Percentiles rank a stretch among this genome's conserved stretches.
These are phyloP conservation scores for Porcisia hertigi DNA, from an alignment of 208 protist genomes.

Conservation along the genomic window DNA sequence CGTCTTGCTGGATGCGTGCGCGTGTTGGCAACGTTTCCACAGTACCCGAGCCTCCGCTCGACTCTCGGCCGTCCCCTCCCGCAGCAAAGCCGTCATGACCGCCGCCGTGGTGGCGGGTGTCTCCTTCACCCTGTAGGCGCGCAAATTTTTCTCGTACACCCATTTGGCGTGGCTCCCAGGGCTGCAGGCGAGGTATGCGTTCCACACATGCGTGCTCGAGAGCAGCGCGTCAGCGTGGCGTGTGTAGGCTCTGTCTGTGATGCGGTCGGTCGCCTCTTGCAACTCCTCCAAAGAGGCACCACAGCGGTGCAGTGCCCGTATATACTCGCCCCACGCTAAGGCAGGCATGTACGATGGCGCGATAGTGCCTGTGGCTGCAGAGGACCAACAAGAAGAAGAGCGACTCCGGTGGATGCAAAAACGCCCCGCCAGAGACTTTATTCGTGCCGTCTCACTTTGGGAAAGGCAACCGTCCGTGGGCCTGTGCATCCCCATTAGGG, in stretches of 20 bases:
- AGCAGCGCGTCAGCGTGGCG: constrained; percentile 47
- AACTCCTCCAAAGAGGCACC: constrained; percentile 47
- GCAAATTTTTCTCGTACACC: constrained; percentile 51
- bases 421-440: constrained; percentile 1
- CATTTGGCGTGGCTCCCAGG: constrained; percentile 51
- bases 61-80: constrained; percentile 8
- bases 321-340: constrained; percentile 67
- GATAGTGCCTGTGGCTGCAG: constrained; percentile 1
- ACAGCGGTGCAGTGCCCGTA: constrained; percentile 54
- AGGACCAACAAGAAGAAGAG: background rate
- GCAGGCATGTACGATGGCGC: constrained; percentile 51
- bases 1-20: constrained; percentile 8
- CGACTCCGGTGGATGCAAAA: constrained; percentile 11
- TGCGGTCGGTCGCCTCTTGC: constrained; percentile 49
- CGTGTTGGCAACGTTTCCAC: constrained; percentile 34
- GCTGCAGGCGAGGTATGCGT: constrained; percentile 60
- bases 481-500: constrained; percentile 4
- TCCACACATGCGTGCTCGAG: constrained; percentile 62
- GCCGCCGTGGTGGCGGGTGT: constrained; percentile 52
- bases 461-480: too few relatives aligned
- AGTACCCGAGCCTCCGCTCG: constrained; percentile 32
- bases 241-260: constrained; percentile 55
- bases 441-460: background rate
- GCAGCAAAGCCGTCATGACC: constrained; percentile 59
- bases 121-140: constrained; percentile 52